phyloP scores from a whole-genome alignment of 495 filamentous ascomycete species.

The Margaritispora aquatica region DNA sequence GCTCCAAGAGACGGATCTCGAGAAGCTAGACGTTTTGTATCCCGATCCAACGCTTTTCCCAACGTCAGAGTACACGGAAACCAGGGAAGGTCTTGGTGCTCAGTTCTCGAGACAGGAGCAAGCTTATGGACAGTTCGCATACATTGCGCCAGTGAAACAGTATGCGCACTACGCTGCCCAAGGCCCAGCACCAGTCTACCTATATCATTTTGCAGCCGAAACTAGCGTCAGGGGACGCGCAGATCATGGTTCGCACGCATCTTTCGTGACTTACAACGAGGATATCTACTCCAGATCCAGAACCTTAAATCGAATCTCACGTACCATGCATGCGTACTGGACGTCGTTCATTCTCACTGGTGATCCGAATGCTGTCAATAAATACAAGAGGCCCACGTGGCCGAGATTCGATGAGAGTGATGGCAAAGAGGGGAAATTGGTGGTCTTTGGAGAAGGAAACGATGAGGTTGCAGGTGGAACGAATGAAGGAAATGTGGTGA shows the following conservation, averaged over 20 bases:
- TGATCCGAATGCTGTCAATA: slow-evolving; percentile 39
- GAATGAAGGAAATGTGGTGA: slow-evolving; percentile 34
- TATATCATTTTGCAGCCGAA: slow-evolving; percentile 53
- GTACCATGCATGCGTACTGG: slow-evolving; percentile 49
- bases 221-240: slow-evolving; percentile 41
- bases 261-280: slow-evolving; percentile 48
- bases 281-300: slow-evolving; percentile 32
- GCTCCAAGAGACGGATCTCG: slow-evolving; percentile 38
- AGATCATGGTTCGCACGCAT: slow-evolving; percentile 54
- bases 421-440: slow-evolving; percentile 20
- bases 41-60: slow-evolving; percentile 42
- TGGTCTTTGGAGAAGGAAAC: slow-evolving; percentile 58
- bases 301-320: slow-evolving; percentile 41
- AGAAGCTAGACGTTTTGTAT: slow-evolving; percentile 47
- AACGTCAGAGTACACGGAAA: slow-evolving; percentile 34
- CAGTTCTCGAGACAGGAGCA: slow-evolving; percentile 57
- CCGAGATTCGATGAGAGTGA: slow-evolving; percentile 8
- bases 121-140: slow-evolving; percentile 61
- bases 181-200: slow-evolving; percentile 38
- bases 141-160: slow-evolving; percentile 58
- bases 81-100: slow-evolving; percentile 33
- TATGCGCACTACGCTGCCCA: slow-evolving; percentile 45
- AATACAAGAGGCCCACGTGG: slow-evolving; percentile 16
- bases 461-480: slow-evolving; percentile 45
- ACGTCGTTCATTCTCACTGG: slow-evolving; percentile 48